Percentiles rank a stretch among this genome's conserved stretches.
Conservation (phyloP, 1,284 basidiomycete genomes). For the Limonomyces culmigenus region DNA sequence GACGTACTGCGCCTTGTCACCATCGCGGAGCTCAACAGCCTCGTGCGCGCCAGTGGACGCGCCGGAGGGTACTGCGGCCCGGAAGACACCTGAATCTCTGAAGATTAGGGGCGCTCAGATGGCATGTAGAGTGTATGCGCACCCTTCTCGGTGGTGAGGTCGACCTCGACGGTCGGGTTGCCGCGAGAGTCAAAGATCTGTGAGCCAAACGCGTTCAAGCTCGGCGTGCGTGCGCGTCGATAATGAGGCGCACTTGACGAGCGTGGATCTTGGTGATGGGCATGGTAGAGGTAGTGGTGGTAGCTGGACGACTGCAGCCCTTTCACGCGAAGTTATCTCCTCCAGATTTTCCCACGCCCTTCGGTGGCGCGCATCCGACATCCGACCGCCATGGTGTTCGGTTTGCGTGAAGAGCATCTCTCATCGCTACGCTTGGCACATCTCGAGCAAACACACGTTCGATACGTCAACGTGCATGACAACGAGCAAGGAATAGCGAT, state of each 20-base stretch:
- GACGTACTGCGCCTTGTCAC: conserved; percentile 84
- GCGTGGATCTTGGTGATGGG: conserved; percentile 78
- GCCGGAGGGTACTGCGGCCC: conserved; percentile 92
- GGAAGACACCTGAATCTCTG: conserved; percentile 62
- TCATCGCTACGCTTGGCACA: too few relatives aligned
- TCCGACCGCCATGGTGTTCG: too few relatives aligned
- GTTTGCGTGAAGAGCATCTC: too few relatives aligned
- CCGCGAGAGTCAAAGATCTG: conserved; percentile 96
- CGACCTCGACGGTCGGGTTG: conserved; percentile 93
- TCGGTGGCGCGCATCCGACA: too few relatives aligned
- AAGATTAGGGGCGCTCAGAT: conserved; percentile 4
- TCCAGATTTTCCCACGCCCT: too few relatives aligned
- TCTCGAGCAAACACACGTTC: too few relatives aligned
- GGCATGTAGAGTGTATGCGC: conserved; percentile 2
- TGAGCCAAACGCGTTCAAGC: conserved; percentile 7
- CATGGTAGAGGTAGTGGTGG: conserved; percentile 35
- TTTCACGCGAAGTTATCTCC: too few relatives aligned
- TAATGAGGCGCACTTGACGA: conserved; percentile 52
- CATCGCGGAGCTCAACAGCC: conserved; percentile 97
- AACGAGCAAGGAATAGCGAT: too few relatives aligned
- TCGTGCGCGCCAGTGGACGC: conserved; percentile 98
- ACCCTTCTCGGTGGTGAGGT: conserved; percentile 80
- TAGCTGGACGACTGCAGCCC: too few relatives aligned
- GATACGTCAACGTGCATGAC: too few relatives aligned
- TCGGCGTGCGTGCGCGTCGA: not conserved